These are phyloP conservation scores for Volutella citrinella DNA, from an alignment of 2,329 filamentous ascomycete species.

Conservation along the genomic window DNA sequence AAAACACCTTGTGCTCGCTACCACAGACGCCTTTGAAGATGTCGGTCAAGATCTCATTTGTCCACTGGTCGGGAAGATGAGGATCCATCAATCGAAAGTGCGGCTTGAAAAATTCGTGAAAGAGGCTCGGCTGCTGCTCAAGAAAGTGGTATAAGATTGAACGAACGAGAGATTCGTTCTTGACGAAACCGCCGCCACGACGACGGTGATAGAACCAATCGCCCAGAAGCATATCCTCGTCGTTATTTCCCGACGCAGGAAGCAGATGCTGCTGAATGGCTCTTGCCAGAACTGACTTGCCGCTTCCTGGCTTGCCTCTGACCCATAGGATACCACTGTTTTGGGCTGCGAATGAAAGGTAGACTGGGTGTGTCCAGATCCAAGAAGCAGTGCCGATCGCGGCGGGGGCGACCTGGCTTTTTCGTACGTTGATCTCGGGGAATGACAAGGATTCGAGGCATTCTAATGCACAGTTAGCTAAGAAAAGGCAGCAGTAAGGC, in stretches of 20 bases:
- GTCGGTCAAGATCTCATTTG: not conserved
- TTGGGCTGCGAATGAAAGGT: not conserved
- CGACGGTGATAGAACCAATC: conserved; percentile 1
- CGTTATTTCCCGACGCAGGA: too few species aligned
- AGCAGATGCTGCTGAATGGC: conserved; percentile 3
- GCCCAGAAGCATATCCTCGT: too few species aligned
- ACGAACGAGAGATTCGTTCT: not conserved
- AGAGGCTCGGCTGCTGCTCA: not conserved
- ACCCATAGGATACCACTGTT: conserved; percentile 6
- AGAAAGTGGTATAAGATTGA: not conserved
- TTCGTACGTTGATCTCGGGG: conserved; percentile 1
- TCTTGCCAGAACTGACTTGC: conserved; percentile 8
- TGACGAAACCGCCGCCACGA: not conserved
- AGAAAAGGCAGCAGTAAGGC: not conserved
- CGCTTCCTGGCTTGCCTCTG: conserved; percentile 7
- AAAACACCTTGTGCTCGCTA: not conserved
- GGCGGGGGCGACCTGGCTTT: conserved; percentile 1
- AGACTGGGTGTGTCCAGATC: conserved; percentile 4
- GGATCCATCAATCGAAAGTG: not conserved
- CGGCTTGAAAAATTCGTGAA: not conserved
- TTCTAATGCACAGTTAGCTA: not conserved
- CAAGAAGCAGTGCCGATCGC: conserved; percentile 1
- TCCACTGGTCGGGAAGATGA: not conserved
- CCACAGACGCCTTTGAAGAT: not conserved
- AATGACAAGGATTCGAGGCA: conserved; percentile 1